Conservation (phyloP, 257 asterid species). For the Solanum ahanhuiri region DNA sequence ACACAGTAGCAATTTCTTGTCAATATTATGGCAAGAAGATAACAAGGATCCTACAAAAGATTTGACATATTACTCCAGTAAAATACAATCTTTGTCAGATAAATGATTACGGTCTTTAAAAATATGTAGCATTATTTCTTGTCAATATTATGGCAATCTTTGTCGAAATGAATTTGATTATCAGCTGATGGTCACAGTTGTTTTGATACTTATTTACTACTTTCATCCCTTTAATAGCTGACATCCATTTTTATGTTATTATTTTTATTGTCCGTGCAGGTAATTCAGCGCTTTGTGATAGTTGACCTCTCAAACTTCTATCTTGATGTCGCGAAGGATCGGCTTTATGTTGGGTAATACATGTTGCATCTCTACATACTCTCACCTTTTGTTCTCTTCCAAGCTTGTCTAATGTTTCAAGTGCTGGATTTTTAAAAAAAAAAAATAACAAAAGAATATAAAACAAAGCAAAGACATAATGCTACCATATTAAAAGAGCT, state of each 20-base stretch:
- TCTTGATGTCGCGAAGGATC: slow-evolving; percentile 91
- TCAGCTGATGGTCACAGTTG: neutral
- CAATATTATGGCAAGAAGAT: neutral
- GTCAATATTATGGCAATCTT: neutral
- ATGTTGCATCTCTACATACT: slow-evolving; percentile 5
- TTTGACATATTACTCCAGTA: neutral
- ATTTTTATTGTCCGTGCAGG: slow-evolving; percentile 33
- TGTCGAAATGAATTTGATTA: neutral
- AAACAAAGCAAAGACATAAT: neutral
- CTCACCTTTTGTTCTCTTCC: neutral
- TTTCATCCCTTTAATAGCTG: neutral
- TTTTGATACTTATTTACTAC: neutral
- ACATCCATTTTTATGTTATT: neutral
- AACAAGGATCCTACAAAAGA: neutral
- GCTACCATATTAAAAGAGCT: neutral
- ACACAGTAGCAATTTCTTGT: neutral
- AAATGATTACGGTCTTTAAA: neutral
- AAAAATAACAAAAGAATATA: neutral
- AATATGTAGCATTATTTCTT: neutral
- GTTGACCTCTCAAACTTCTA: slow-evolving; percentile 96
- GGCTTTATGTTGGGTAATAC: slow-evolving; percentile 88
- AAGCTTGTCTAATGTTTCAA: neutral
- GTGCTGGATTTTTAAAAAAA: neutral
- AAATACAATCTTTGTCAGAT: neutral
- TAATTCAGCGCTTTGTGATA: slow-evolving; percentile 77